Evolutionary conservation across 2,329 filamentous ascomycete genomes (phyloP).

Genomic region (Aureobasidium uvarum): DNA sequence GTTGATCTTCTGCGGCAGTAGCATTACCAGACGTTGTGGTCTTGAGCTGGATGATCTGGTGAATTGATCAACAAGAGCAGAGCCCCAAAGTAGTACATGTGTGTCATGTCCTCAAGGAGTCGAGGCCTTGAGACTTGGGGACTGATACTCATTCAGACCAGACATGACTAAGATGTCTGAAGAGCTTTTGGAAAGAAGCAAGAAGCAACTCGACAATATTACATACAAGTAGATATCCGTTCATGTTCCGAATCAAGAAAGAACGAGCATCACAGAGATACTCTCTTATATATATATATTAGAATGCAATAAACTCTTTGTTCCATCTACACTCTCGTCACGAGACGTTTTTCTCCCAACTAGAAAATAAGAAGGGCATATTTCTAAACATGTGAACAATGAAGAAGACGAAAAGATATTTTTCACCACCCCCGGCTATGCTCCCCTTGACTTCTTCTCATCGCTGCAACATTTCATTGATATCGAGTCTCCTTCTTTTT

Average conservation of each 20-base stretch:
- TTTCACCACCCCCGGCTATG: not conserved
- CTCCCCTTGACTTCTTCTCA: not conserved
- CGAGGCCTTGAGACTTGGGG: not conserved
- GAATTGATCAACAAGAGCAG: no score
- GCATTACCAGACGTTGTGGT: not conserved
- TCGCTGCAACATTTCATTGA: slow-evolving; percentile 38
- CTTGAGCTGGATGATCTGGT: not conserved
- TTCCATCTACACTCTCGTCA: not conserved
- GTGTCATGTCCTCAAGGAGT: no score
- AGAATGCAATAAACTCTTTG: not conserved
- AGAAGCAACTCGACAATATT: no score
- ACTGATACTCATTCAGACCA: no score
- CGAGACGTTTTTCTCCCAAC: not conserved
- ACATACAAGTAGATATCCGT: no score
- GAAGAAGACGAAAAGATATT: not conserved
- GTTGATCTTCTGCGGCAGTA: not conserved
- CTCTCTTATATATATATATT: not conserved
- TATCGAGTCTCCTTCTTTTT: slow-evolving; percentile 36
- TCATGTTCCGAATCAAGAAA: no score
- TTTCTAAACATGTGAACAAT: not conserved
- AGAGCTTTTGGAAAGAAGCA: no score
- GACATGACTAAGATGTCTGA: no score
- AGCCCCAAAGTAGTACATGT: no score
- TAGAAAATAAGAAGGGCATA: not conserved
- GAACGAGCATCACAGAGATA: no score